Base-by-base conservation (phyloP, 2,329 filamentous ascomycete genomes). In the Akanthomyces uredinophilus region DNA sequence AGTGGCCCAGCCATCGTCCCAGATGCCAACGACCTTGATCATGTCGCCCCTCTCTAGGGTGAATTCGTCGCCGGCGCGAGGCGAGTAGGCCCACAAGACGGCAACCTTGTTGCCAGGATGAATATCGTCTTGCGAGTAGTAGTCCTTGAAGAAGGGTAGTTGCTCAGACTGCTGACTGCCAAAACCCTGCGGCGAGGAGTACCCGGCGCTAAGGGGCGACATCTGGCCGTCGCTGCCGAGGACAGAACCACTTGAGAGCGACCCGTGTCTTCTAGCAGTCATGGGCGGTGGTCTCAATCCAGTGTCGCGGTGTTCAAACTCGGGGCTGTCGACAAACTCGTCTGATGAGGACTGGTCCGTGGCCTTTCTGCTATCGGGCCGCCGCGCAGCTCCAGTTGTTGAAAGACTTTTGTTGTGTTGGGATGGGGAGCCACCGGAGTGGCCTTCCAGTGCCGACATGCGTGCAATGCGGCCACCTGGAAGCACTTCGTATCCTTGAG, bases 1-100 rank as follows among this genome's bases (percentile, higher is more conserved):
- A 1, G 95, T 99, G 13, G 95, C 95, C 95, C 95, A 99, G 52
- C 95, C 95, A 73, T 99, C 95, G 70, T 99, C 95, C 95, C 95
- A 99, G 67, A 99, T 99, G 65, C 95, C 95, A 37, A 98, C 89
- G 16, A 99, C 88, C 78, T 97, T 98, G 70, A 99, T 83, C 93
- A 99, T 97, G 72, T 99, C 95, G 60, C 95, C 95, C 63, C 95
- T 87, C 70, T 98, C 95, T 43, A 99, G 81, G 44, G 91, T 83
- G 71, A 98, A 98, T 72, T 99, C 95, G 70, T 99, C 95, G 35
- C 87, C 86, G 5, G 95, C 95, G 39, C 95, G 90, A 39, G 95
- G 94, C 69, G 96, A 92, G 74, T 99, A 99, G 2, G 95, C 94
- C 95, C 95, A 99, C 16, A 99, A 83, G 2, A 92, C 91, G 16